Percentiles rank a stretch among this genome's conserved stretches.
Conservation (phyloP, 192 early-diverging fungal species). For the Linnemannia zychae region DNA sequence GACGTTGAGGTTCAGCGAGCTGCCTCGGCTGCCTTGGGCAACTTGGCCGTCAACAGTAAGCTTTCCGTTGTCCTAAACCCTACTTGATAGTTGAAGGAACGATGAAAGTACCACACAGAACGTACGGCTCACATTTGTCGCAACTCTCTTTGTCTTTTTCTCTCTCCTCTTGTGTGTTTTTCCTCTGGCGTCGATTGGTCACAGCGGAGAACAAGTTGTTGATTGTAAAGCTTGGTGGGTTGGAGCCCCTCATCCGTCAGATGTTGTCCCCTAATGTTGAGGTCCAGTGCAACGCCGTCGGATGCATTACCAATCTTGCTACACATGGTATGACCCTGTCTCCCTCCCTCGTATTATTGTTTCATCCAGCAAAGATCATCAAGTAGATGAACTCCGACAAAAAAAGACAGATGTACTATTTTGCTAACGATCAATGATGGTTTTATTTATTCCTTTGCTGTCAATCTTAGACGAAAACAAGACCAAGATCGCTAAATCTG, state of each 20-base stretch:
- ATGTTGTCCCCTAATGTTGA: constrained; percentile 90
- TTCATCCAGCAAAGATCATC: constrained; percentile 1
- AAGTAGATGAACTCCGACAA: constrained; percentile 7
- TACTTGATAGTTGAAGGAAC: background rate
- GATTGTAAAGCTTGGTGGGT: constrained; percentile 86
- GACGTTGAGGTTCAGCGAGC: constrained; percentile 89
- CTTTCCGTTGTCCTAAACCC: background rate
- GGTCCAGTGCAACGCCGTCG: constrained; percentile 95
- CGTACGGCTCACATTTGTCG: background rate
- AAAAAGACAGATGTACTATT: background rate
- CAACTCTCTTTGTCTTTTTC: constrained; percentile 4
- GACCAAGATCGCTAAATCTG: constrained; percentile 87
- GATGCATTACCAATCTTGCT: constrained; percentile 94
- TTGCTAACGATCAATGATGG: constrained; percentile 19
- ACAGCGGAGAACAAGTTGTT: constrained; percentile 86
- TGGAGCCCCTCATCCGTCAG: constrained; percentile 88
- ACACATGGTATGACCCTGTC: constrained; percentile 71
- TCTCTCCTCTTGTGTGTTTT: constrained; percentile 14
- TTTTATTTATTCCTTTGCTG: background rate
- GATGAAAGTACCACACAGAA: background rate
- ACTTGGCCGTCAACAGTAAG: constrained; percentile 85
- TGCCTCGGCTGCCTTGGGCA: constrained; percentile 91
- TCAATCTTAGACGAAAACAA: constrained; percentile 84
- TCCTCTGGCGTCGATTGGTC: background rate
- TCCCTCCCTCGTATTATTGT: background rate